These are phyloP conservation scores for Penicillium sp. DNA, from an alignment of 2,329 filamentous ascomycete genomes.

Conservation along the genomic window DNA sequence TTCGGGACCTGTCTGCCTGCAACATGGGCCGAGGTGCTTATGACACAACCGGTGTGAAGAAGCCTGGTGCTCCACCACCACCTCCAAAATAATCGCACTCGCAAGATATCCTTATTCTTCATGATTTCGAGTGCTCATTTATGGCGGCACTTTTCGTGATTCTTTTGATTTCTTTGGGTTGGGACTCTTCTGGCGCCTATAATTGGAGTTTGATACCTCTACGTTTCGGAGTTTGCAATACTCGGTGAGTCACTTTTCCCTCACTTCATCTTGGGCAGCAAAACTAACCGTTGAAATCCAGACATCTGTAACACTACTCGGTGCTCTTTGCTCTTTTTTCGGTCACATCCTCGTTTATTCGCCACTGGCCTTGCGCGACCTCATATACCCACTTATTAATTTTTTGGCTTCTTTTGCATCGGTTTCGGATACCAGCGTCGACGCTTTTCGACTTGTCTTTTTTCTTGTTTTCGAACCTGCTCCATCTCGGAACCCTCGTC, in stretches of 20 bases:
- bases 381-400: constrained; percentile 28
- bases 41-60: constrained; percentile 49
- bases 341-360: constrained; percentile 18
- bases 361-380: constrained; percentile 19
- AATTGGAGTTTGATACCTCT: constrained; percentile 20
- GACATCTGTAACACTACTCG: constrained; percentile 31
- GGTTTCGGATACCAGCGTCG: constrained; percentile 25
- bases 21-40: constrained; percentile 50
- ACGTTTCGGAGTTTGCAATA: constrained; percentile 1
- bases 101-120: constrained; percentile 17
- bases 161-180: constrained; percentile 11
- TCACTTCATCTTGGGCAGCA: constrained; percentile 19
- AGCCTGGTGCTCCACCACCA: constrained; percentile 43
- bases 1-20: constrained; percentile 37
- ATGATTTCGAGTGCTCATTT: constrained; percentile 19
- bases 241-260: constrained; percentile 24
- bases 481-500: background rate
- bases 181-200: constrained; percentile 23
- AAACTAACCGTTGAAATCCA: constrained; percentile 17
- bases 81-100: constrained; percentile 33
- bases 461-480: constrained; percentile 9
- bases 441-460: constrained; percentile 14
- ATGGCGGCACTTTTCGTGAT: constrained; percentile 10
- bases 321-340: constrained; percentile 10
- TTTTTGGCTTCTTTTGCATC: constrained; percentile 19